Percentiles rank a stretch among this genome's conserved stretches.
Conservation (phyloP, 495 filamentous ascomycete species). For the Pseudevernia furfuracea region DNA sequence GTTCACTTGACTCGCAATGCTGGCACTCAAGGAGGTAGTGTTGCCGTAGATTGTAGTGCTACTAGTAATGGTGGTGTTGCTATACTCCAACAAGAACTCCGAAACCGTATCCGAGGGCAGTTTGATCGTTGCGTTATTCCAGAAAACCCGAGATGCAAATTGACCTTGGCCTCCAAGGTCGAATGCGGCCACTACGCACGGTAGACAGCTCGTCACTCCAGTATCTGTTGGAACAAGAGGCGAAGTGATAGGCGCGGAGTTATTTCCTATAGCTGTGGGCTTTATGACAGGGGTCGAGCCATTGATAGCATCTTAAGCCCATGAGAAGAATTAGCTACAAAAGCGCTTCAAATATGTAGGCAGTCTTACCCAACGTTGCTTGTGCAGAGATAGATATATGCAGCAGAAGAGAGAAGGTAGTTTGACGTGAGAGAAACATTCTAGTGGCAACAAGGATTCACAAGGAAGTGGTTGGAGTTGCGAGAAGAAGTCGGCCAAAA, state of each 20-base stretch:
- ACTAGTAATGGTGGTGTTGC: background rate
- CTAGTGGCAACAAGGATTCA: too few relatives aligned
- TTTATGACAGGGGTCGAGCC: background rate
- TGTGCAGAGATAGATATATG: background rate
- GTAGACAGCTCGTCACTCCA: background rate
- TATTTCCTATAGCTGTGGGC: background rate
- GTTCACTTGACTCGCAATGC: background rate
- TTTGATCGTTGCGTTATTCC: background rate
- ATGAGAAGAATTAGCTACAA: too few relatives aligned
- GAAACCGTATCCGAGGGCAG: background rate
- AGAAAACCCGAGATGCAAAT: background rate
- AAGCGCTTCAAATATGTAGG: background rate
- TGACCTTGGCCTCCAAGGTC: background rate
- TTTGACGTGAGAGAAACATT: background rate
- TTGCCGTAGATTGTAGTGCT: background rate
- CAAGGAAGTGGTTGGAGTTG: too few relatives aligned
- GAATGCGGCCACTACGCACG: background rate
- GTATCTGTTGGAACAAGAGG: background rate
- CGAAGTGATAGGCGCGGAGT: background rate
- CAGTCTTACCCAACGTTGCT: background rate
- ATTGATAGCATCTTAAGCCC: background rate
- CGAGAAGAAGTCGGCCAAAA: too few relatives aligned
- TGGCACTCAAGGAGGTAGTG: background rate
- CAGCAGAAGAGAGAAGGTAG: slow-evolving; percentile 6
- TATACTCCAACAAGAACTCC: background rate